phyloP scores from a whole-genome alignment of 2,329 filamentous ascomycete species.

The Exserohilum turcica region DNA sequence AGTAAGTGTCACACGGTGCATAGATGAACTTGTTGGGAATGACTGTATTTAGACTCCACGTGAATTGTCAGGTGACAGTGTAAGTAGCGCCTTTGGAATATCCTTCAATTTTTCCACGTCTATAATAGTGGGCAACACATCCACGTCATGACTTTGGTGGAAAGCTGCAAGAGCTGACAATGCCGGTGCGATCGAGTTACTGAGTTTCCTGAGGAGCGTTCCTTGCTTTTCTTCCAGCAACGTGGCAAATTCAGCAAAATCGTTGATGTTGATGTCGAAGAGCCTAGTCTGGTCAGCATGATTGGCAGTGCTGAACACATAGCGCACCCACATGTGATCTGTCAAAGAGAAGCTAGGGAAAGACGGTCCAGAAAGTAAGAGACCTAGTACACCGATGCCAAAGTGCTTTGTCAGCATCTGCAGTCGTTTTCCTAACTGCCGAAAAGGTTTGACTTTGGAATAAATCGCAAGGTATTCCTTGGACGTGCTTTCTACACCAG shows the following conservation, averaged over 20 bases:
- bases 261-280: not conserved
- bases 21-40: not conserved
- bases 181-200: not conserved
- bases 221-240: not conserved
- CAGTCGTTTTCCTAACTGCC: conserved; percentile 4
- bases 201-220: not conserved
- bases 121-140: not conserved
- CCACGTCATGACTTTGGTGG: not conserved
- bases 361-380: conserved; percentile 10
- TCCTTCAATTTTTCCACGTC: not conserved
- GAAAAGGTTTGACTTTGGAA: not conserved
- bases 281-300: not conserved
- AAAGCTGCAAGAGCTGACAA: not conserved
- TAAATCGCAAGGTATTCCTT: not conserved
- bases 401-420: not conserved
- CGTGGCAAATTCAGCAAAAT: not conserved
- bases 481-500: not conserved
- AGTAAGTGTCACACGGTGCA: no score
- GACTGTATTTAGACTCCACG: not conserved
- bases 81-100: not conserved
- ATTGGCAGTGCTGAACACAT: conserved; percentile 22
- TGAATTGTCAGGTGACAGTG: not conserved
- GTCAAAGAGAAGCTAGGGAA: conserved; percentile 7
- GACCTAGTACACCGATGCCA: conserved; percentile 7
- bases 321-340: conserved; percentile 6